Evolutionary conservation across 108 stramenopile genomes (phyloP).

Genomic region (Epipyxis sp.): DNA sequence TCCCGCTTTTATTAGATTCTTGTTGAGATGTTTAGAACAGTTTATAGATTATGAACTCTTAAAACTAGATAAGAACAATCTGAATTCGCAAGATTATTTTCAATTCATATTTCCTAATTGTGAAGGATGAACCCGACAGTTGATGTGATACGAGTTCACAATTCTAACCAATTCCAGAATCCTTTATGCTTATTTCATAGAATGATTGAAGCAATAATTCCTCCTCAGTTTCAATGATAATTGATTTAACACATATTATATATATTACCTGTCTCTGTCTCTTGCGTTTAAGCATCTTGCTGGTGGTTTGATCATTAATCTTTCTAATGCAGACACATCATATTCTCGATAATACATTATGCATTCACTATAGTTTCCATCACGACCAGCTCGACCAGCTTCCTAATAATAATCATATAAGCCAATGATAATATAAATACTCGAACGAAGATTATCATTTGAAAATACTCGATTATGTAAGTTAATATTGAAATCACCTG

Average conservation of each 20-base stretch:
- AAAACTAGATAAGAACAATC: too few relatives aligned
- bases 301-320: neutral
- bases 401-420: slow-evolving; percentile 57
- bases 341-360: slow-evolving; percentile 44
- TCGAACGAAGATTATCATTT: too few relatives aligned
- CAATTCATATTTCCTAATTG: neutral
- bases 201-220: too few relatives aligned
- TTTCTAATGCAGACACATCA: neutral
- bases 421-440: neutral
- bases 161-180: neutral
- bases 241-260: too few relatives aligned
- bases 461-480: neutral
- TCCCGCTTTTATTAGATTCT: too few relatives aligned
- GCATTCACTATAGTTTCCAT: slow-evolving; percentile 70
- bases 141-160: neutral
- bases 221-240: too few relatives aligned
- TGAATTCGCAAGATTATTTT: too few relatives aligned
- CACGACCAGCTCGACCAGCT: slow-evolving; percentile 92
- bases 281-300: neutral
- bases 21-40: too few relatives aligned
- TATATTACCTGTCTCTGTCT: slow-evolving; percentile 18
- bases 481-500: slow-evolving; percentile 49
- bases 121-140: neutral
- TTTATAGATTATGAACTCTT: too few relatives aligned
- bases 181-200: too few relatives aligned